Percentiles rank a stretch among this genome's conserved stretches.
phyloP scores from a whole-genome alignment of 2,329 filamentous ascomycete species.

The Xylariaceae sp. region DNA sequence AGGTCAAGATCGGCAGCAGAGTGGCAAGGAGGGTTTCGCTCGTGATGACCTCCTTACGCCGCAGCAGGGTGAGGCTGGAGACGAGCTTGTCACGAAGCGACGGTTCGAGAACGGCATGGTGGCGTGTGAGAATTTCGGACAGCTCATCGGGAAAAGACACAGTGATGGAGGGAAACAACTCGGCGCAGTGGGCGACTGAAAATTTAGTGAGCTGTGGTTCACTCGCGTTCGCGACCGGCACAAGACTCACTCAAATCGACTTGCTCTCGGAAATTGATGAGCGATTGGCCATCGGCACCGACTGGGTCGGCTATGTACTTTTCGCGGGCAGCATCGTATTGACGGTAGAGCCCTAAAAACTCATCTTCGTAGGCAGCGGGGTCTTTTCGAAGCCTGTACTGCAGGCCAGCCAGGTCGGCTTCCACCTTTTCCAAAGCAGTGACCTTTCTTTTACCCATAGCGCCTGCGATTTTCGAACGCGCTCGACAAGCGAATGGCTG shows the following conservation, averaged over 20 bases:
- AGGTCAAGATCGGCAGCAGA: conserved; percentile 87
- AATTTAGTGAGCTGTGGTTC: conserved; percentile 3
- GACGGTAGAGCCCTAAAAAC: conserved; percentile 80
- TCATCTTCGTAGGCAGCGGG: conserved; percentile 76
- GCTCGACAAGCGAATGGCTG: no score
- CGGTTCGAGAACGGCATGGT: conserved; percentile 77
- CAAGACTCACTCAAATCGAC: conserved; percentile 65
- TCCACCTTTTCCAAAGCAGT: conserved; percentile 94
- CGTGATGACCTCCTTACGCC: conserved; percentile 89
- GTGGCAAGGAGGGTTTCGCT: conserved; percentile 80
- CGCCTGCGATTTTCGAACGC: no score
- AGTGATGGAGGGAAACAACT: conserved; percentile 84
- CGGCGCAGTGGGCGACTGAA: conserved; percentile 75
- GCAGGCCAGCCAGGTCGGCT: conserved; percentile 82
- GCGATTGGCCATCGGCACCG: conserved; percentile 70
- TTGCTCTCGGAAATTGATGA: conserved; percentile 82
- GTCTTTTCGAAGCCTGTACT: conserved; percentile 87
- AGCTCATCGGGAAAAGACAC: conserved; percentile 74
- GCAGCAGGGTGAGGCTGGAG: conserved; percentile 78
- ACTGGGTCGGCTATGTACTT: conserved; percentile 84
- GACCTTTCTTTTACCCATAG: conserved; percentile 50
- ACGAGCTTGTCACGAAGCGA: conserved; percentile 94
- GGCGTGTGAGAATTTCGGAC: conserved; percentile 71
- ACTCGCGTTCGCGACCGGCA: not conserved
- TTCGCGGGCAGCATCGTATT: conserved; percentile 87